A percentile compares a stretch with the other conserved stretches of the same genome.
These are phyloP conservation scores for Cercospora zeae-maydis DNA, from an alignment of 2,329 filamentous ascomycete species.

Conservation along the genomic window DNA sequence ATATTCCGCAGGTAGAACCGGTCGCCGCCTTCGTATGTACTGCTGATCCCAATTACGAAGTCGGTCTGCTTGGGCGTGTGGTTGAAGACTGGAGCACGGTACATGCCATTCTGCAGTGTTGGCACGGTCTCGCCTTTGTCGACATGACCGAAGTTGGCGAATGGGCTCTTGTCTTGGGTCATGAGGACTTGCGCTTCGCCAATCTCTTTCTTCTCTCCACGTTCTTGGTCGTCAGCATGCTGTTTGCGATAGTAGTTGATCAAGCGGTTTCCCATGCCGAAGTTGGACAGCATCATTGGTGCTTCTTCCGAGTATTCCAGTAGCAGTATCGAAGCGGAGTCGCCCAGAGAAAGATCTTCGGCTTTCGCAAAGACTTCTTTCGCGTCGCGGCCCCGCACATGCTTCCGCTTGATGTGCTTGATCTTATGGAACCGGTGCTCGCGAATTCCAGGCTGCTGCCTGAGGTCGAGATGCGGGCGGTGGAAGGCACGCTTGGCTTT, in stretches of 20 bases:
- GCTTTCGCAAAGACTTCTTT: slow-evolving; percentile 76
- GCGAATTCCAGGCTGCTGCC: slow-evolving; percentile 50
- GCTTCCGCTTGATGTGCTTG: slow-evolving; percentile 73
- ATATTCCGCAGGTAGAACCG: slow-evolving; percentile 83
- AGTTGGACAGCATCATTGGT: slow-evolving; percentile 87
- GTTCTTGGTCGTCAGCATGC: slow-evolving; percentile 69
- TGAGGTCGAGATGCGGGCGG: slow-evolving; percentile 72
- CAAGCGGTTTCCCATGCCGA: slow-evolving; percentile 93
- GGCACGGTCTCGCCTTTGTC: slow-evolving; percentile 86
- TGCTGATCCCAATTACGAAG: slow-evolving; percentile 80
- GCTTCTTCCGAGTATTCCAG: slow-evolving; percentile 96
- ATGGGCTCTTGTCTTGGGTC: slow-evolving; percentile 92
- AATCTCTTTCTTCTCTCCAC: slow-evolving; percentile 70
- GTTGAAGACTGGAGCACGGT: slow-evolving; percentile 86
- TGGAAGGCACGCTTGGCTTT: slow-evolving; percentile 79
- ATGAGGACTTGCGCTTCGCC: slow-evolving; percentile 85
- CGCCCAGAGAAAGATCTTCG: slow-evolving; percentile 73
- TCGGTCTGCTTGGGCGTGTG: slow-evolving; percentile 75
- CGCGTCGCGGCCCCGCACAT: slow-evolving; percentile 72
- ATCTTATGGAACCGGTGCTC: slow-evolving; percentile 70
- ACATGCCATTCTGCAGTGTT: slow-evolving; percentile 93
- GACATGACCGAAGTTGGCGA: slow-evolving; percentile 90
- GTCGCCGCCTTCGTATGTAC: slow-evolving; percentile 72
- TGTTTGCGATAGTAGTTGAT: slow-evolving; percentile 96
- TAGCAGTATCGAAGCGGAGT: slow-evolving; percentile 82